These are phyloP conservation scores for Fusarium coffeatum DNA, from an alignment of 2,329 filamentous ascomycete species.

Conservation along the genomic window DNA sequence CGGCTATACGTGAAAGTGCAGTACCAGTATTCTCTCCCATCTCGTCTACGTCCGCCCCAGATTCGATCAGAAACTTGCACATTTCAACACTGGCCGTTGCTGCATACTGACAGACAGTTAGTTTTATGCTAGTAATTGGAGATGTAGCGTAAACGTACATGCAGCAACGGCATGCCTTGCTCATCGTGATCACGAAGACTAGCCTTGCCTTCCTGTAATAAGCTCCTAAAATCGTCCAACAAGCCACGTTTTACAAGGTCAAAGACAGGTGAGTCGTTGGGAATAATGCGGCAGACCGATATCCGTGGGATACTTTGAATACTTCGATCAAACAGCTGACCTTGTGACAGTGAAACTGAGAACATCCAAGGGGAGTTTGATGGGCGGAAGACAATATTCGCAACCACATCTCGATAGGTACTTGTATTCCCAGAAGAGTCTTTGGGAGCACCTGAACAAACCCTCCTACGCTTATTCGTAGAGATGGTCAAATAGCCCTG, in stretches of 20 bases:
- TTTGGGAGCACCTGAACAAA: not conserved
- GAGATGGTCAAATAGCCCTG: not conserved
- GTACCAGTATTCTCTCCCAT: not conserved
- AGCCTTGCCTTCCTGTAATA: not conserved
- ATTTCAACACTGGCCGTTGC: not conserved
- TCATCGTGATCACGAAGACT: not conserved
- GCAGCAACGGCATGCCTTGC: not conserved
- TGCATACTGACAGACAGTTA: not conserved
- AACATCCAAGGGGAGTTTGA: not conserved
- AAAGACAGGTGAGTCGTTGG: not conserved
- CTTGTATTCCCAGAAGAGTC: not conserved
- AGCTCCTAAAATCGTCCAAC: not conserved
- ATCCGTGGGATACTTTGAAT: not conserved
- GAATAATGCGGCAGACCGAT: not conserved
- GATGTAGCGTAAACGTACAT: not conserved
- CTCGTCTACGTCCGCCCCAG: not conserved
- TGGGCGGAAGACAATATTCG: not conserved
- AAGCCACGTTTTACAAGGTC: not conserved
- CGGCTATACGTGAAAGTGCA: not conserved
- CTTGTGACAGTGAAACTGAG: not conserved
- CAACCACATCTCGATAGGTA: not conserved
- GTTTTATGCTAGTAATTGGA: not conserved
- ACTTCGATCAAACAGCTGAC: not conserved
- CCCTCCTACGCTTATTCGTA: not conserved
- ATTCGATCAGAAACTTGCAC: not conserved